Evolutionary conservation across 345 rosid genomes (phyloP).

Genomic region (Firmiana major): DNA sequence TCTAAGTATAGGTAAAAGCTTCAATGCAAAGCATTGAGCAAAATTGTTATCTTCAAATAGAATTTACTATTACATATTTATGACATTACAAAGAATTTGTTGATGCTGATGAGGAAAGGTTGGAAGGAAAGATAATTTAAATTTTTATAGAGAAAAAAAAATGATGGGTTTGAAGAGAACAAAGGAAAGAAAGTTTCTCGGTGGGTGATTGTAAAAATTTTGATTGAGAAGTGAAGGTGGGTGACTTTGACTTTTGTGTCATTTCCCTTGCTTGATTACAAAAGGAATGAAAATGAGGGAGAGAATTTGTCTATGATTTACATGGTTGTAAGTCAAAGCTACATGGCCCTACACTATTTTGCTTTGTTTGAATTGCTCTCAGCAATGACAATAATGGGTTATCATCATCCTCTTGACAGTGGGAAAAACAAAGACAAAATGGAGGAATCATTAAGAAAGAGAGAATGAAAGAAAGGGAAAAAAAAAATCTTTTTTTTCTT

Average conservation of each 20-base stretch:
- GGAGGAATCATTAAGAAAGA: not conserved
- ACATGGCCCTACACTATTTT: conserved; percentile 17
- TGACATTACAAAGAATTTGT: not conserved
- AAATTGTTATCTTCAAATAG: too few species aligned
- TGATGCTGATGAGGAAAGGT: not conserved
- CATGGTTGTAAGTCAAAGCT: conserved; percentile 19
- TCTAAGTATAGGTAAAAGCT: not conserved
- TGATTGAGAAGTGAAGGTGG: conserved; percentile 4
- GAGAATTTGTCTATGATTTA: not conserved
- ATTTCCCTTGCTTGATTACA: not conserved
- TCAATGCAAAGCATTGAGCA: not conserved
- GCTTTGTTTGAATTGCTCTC: not conserved
- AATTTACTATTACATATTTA: not conserved
- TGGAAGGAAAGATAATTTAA: too few species aligned
- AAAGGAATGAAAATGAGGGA: not conserved
- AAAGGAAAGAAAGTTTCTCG: conserved; percentile 2
- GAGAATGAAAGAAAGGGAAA: too few species aligned
- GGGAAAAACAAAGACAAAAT: not conserved
- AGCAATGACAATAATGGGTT: not conserved
- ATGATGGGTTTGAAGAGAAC: not conserved
- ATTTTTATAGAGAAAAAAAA: not conserved
- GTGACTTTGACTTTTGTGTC: conserved; percentile 20
- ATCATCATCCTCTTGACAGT: not conserved
- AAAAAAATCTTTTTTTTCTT: too few species aligned
- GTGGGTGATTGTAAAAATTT: conserved; percentile 14